phyloP scores from a whole-genome alignment of 140 eudicot genomes.

The Anethum foeniculum region DNA sequence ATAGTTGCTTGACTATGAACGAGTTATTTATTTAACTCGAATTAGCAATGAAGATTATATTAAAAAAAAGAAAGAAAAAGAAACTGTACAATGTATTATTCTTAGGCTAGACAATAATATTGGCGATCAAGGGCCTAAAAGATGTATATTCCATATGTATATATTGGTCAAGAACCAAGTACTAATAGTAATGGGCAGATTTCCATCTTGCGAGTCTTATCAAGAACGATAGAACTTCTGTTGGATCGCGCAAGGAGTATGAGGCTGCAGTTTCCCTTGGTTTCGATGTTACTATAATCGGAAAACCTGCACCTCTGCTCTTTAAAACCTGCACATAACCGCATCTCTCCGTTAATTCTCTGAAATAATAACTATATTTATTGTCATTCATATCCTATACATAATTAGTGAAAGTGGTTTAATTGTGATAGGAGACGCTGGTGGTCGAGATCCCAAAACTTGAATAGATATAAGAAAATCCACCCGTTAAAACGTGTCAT shows the following conservation, averaged over 20 bases:
- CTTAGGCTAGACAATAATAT: not conserved
- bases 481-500: too few species aligned
- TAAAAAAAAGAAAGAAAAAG: too few species aligned
- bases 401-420: too few species aligned
- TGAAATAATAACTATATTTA: too few species aligned
- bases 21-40: not conserved
- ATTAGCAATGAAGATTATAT: not conserved
- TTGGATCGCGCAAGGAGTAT: conserved; percentile 65
- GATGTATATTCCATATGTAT: not conserved
- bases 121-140: not conserved
- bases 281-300: conserved; percentile 50
- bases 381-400: too few species aligned
- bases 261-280: conserved; percentile 69
- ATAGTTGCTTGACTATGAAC: not conserved
- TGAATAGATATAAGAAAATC: too few species aligned
- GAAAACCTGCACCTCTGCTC: conserved; percentile 50
- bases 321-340: conserved; percentile 41
- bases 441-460: too few species aligned
- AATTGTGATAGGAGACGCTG: too few species aligned
- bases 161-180: not conserved
- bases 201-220: conserved; percentile 54
- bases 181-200: not conserved
- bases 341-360: not conserved
- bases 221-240: conserved; percentile 65
- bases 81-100: not conserved